Percentiles rank a stretch among this genome's conserved stretches.
Conservation (phyloP, 1,139 yeast species). For the Spencermartinsiella ligniputridi region DNA sequence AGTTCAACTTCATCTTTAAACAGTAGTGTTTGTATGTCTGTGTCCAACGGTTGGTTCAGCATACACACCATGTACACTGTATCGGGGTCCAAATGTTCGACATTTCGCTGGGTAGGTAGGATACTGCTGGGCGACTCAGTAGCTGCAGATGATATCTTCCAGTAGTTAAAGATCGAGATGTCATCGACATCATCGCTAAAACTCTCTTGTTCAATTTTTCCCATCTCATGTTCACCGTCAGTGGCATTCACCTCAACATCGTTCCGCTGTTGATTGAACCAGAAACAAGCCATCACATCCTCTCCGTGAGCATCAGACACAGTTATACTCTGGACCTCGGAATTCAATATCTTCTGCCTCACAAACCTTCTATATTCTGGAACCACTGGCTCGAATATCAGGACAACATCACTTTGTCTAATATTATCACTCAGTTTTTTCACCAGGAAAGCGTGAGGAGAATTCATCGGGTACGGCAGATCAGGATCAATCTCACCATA, state of each 20-base stretch:
- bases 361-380: background rate
- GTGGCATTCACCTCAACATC: too few relatives aligned
- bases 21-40: background rate
- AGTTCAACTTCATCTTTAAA: background rate
- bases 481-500: conserved; percentile 6
- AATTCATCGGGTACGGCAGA: conserved; percentile 10
- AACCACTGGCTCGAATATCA: conserved; percentile 1
- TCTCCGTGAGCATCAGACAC: background rate
- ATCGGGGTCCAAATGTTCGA: background rate
- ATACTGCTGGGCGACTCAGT: too few relatives aligned
- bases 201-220: too few relatives aligned
- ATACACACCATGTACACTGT: background rate
- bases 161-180: background rate
- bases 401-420: background rate
- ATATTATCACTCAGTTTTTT: background rate
- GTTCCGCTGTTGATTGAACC: too few relatives aligned
- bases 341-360: background rate
- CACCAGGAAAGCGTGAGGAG: conserved; percentile 4
- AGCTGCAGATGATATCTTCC: background rate
- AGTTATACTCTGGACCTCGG: background rate
- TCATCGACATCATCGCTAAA: too few relatives aligned
- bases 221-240: too few relatives aligned
- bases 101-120: too few relatives aligned
- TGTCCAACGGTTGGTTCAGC: background rate
- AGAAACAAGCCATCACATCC: background rate